Conservation (phyloP, 2,329 filamentous ascomycete genomes). For the Aspergillus phoenicis region DNA sequence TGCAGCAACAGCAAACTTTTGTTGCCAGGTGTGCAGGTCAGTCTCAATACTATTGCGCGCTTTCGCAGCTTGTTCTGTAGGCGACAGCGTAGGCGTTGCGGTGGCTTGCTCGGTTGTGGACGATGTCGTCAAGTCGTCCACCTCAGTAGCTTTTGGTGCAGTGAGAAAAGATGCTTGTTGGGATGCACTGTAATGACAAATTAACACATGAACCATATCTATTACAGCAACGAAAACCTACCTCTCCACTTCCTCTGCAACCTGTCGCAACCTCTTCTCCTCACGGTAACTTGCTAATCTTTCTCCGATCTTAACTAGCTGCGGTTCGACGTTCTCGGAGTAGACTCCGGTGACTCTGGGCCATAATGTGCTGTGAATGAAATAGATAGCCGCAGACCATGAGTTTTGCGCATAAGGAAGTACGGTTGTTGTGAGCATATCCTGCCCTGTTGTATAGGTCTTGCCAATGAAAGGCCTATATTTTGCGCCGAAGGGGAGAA, state of each 20-base stretch:
- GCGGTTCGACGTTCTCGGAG: slow-evolving; percentile 89
- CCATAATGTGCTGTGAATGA: slow-evolving; percentile 77
- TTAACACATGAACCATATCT: background rate
- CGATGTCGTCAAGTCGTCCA: slow-evolving; percentile 26
- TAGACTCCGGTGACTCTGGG: slow-evolving; percentile 80
- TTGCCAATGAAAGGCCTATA: slow-evolving; percentile 72
- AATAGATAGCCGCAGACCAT: slow-evolving; percentile 68
- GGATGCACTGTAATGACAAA: slow-evolving; percentile 14
- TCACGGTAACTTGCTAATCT: slow-evolving; percentile 69
- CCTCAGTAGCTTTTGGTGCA: slow-evolving; percentile 19
- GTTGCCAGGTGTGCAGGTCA: slow-evolving; percentile 83
- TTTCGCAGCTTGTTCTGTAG: slow-evolving; percentile 45
- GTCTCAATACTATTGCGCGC: slow-evolving; percentile 68
- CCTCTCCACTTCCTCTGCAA: slow-evolving; percentile 58
- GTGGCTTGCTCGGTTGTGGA: slow-evolving; percentile 30
- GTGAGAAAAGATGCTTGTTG: slow-evolving; percentile 28
- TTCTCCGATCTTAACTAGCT: slow-evolving; percentile 88
- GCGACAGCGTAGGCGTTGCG: slow-evolving; percentile 43
- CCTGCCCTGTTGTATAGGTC: slow-evolving; percentile 66
- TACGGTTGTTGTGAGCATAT: slow-evolving; percentile 68
- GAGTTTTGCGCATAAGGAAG: slow-evolving; percentile 72
- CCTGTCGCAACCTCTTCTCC: slow-evolving; percentile 64
- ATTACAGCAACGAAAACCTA: slow-evolving; percentile 24
- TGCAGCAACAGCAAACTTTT: slow-evolving; percentile 81
- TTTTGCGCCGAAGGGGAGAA: slow-evolving; percentile 76